These are phyloP conservation scores for Ogataea paraovalis DNA, from an alignment of 805 yeast genomes.

Conservation along the genomic window DNA sequence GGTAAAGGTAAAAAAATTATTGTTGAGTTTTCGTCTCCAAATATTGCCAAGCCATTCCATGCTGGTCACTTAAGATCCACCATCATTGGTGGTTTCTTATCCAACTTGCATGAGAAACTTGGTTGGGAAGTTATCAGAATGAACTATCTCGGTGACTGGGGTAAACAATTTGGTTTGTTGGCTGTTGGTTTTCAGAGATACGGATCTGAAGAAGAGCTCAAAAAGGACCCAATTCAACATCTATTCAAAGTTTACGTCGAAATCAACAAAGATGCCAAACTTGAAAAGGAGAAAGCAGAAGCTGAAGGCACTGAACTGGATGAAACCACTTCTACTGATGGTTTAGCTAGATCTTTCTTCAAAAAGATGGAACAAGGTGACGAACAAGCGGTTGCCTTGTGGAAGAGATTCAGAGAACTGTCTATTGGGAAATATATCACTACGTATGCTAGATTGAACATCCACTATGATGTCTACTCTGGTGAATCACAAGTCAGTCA, in stretches of 20 bases:
- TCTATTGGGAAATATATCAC: constrained; percentile 81
- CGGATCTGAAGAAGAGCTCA: constrained; percentile 72
- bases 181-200: constrained; percentile 89
- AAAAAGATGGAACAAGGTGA: constrained; percentile 93
- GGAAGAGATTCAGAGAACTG: constrained; percentile 88
- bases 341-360: constrained; percentile 83
- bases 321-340: constrained; percentile 56
- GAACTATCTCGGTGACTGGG: constrained; percentile 99
- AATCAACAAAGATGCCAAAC: constrained; percentile 71
- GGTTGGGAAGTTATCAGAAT: constrained; percentile 93
- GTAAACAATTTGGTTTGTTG: constrained; percentile 94
- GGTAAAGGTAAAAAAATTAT: constrained; percentile 69
- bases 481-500: constrained; percentile 94
- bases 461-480: constrained; percentile 80
- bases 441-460: constrained; percentile 90
- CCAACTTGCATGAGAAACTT: constrained; percentile 82
- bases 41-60: constrained; percentile 98
- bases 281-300: constrained; percentile 54
- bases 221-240: constrained; percentile 84
- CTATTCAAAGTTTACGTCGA: constrained; percentile 90
- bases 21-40: constrained; percentile 95
- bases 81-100: constrained; percentile 92
- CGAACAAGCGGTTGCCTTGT: constrained; percentile 64
- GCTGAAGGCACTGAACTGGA: constrained; percentile 46
- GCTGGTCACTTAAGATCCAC: constrained; percentile 99